Conservation (phyloP, 2,329 filamentous ascomycete genomes). For the Microthyrium microscopicum region DNA sequence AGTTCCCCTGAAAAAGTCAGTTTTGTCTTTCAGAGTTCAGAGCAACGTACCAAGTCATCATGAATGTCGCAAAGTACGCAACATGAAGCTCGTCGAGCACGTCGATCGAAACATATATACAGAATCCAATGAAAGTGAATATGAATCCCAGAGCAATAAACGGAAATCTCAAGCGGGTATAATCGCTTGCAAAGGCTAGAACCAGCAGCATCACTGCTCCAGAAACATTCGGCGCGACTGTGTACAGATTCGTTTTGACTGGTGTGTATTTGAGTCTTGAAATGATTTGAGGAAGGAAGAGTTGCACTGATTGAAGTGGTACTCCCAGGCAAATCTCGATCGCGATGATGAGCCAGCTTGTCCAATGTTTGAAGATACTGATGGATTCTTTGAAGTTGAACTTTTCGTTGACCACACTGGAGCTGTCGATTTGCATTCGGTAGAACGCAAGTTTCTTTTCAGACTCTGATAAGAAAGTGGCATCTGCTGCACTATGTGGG, state of each 20-base stretch:
- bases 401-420: constrained; percentile 41
- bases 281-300: constrained; percentile 44
- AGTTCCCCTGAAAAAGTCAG: constrained; percentile 35
- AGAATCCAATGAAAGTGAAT: constrained; percentile 61
- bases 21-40: neutral
- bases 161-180: constrained; percentile 48
- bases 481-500: constrained; percentile 45
- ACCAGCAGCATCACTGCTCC: constrained; percentile 58
- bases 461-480: constrained; percentile 46
- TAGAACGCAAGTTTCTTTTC: constrained; percentile 54
- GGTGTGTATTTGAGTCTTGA: constrained; percentile 33
- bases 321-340: constrained; percentile 45
- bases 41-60: constrained; percentile 48
- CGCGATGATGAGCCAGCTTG: constrained; percentile 35
- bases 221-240: constrained; percentile 61
- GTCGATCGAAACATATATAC: constrained; percentile 58
- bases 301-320: constrained; percentile 37
- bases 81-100: constrained; percentile 43
- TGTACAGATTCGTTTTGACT: constrained; percentile 64
- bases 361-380: constrained; percentile 36
- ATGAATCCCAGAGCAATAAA: constrained; percentile 60
- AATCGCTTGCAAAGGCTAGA: constrained; percentile 55
- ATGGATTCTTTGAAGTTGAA: constrained; percentile 36
- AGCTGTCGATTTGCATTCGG: constrained; percentile 62
- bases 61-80: constrained; percentile 61